Conservation (phyloP, 306 rosid species). For the Cucumis melo region DNA sequence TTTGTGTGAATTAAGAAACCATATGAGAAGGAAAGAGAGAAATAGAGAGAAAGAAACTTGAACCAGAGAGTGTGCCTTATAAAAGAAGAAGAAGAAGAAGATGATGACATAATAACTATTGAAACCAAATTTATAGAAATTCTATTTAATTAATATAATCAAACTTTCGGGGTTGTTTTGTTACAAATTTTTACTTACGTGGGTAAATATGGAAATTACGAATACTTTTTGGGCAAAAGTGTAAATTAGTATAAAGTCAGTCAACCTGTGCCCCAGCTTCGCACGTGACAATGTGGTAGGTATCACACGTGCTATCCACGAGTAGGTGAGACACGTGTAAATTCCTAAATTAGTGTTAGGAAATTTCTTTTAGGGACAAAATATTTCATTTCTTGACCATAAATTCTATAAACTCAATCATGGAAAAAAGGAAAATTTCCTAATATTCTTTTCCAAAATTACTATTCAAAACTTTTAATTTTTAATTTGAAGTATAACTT, state of each 20-base stretch:
- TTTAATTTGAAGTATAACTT: no score
- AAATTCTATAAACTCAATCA: no score
- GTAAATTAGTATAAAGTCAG: background rate
- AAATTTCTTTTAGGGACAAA: no score
- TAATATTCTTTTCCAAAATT: no score
- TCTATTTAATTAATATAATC: background rate
- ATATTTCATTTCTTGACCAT: no score
- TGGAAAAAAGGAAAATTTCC: no score
- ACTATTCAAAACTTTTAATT: no score
- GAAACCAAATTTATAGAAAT: background rate
- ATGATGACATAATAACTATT: background rate
- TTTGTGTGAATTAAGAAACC: slow-evolving; percentile 31
- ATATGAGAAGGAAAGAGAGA: slow-evolving; percentile 21
- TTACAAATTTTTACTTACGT: background rate
- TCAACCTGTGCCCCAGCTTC: background rate
- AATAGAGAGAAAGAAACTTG: background rate
- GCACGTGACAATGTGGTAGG: slow-evolving; percentile 1
- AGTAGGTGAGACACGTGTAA: slow-evolving; percentile 2
- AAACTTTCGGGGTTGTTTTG: background rate
- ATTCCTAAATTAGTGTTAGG: no score
- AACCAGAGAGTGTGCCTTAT: slow-evolving; percentile 3
- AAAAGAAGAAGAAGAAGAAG: background rate
- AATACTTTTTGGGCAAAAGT: background rate
- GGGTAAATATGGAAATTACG: background rate
- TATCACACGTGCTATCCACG: background rate